Percentiles rank a stretch among this genome's conserved stretches.
These are phyloP conservation scores for Aspergillus glaucus DNA, from an alignment of 2,329 filamentous ascomycete genomes.

Conservation along the genomic window DNA sequence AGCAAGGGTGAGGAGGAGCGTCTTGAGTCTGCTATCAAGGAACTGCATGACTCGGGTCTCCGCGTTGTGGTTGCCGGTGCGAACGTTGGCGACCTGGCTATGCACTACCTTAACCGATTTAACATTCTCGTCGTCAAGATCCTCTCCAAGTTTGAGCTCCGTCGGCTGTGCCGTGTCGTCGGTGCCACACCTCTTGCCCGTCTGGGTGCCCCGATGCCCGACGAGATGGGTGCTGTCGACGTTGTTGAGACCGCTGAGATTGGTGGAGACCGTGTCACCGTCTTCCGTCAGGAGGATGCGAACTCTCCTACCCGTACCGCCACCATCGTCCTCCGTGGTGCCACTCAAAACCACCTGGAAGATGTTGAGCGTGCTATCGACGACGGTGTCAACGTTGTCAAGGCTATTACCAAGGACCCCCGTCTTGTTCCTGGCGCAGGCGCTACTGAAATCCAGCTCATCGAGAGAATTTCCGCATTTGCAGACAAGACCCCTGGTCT, in stretches of 20 bases:
- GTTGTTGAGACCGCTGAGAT: constrained; percentile 96
- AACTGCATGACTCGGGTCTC: constrained; percentile 87
- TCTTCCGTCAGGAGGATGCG: constrained; percentile 81
- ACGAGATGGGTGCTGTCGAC: constrained; percentile 95
- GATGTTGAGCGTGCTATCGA: constrained; percentile 96
- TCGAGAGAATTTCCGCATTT: constrained; percentile 82
- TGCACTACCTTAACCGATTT: constrained; percentile 97
- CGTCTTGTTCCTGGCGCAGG: constrained; percentile 89
- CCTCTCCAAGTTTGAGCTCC: constrained; percentile 95
- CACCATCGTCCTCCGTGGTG: constrained; percentile 87
- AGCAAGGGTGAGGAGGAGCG: constrained; percentile 93
- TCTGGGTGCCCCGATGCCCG: constrained; percentile 96
- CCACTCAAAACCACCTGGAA: constrained; percentile 96
- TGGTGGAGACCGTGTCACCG: constrained; percentile 93
- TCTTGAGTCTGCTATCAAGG: constrained; percentile 86
- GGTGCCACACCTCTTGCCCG: constrained; percentile 94
- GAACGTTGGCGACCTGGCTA: constrained; percentile 88
- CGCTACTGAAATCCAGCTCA: constrained; percentile 87
- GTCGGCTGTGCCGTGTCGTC: constrained; percentile 89
- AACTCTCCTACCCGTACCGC: constrained; percentile 86
- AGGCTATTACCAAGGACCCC: constrained; percentile 91
- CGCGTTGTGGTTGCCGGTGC: constrained; percentile 87
- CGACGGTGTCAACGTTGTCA: constrained; percentile 96
- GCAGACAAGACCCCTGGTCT: constrained; percentile 90
- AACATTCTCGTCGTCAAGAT: constrained; percentile 95